Conservation (phyloP, 1,284 basidiomycete genomes). For the Puccinia polysora region DNA sequence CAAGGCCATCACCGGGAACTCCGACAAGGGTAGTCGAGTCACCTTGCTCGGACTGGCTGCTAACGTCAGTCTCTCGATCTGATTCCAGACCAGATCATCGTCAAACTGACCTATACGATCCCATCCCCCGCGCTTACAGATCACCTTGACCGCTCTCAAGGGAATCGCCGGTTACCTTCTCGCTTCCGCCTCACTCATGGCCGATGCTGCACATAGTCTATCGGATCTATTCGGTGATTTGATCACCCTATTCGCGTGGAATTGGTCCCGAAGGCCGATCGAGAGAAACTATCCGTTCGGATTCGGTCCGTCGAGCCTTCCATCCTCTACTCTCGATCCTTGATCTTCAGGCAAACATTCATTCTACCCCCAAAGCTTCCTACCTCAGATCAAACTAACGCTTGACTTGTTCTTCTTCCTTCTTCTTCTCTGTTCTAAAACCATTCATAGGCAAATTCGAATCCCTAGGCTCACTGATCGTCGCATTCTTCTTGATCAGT, state of each 20-base stretch:
- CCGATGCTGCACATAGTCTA: conserved; percentile 90
- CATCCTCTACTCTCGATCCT: background rate
- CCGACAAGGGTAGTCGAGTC: conserved; percentile 53
- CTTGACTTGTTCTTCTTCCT: background rate
- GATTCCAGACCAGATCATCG: background rate
- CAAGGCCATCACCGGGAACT: conserved; percentile 50
- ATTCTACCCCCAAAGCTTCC: background rate
- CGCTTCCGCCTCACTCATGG: conserved; percentile 83
- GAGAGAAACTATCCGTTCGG: conserved; percentile 74
- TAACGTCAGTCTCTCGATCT: conserved; percentile 71
- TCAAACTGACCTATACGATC: background rate
- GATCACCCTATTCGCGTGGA: conserved; percentile 87
- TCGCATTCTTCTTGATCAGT: conserved; percentile 70
- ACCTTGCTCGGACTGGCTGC: conserved; percentile 66
- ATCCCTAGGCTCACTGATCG: conserved; percentile 79
- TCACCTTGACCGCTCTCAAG: conserved; percentile 37
- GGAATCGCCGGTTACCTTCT: conserved; percentile 48
- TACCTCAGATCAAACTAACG: background rate
- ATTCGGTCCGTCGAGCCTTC: conserved; percentile 55
- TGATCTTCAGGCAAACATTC: background rate
- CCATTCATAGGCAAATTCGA: conserved; percentile 72
- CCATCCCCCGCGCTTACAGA: background rate
- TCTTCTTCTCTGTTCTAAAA: background rate
- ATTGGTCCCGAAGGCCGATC: conserved; percentile 72
- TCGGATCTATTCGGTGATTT: conserved; percentile 82